Evolutionary conservation across 257 asterid genomes (phyloP), one percentile per base, ranked within the genome.

Genomic region (Rauvolfia tetraphylla): DNA sequence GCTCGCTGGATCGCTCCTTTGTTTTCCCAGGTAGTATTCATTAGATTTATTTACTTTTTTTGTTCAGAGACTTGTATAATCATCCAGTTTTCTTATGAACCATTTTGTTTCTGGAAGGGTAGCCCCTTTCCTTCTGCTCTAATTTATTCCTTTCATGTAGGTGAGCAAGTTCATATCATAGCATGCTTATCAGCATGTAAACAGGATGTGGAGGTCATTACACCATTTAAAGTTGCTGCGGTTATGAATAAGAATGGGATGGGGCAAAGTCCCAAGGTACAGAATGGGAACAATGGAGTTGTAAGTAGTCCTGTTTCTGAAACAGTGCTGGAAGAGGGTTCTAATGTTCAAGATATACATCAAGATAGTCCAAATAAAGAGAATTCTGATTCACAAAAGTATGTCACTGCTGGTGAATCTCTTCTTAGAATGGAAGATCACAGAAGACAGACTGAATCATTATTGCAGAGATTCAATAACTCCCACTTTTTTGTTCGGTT

Each of bases 171-270:
- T 85, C 92, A 84, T 83, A 81, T 92, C 75, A 86, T 92, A 78
- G 97, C 89, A 80, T 91, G 98, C 83, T 87, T 91, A 85, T 92
- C 98, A 53, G 96, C 97, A 41, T 90, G 68, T 86, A 95, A 92
- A 87, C 92, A 91, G 83, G 98, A 95, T 74, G 88, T 87, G 63
- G 98, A 95, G 91, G 85, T 95, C 78, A 95, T 95, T 61, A 92
- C 99, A 29, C 99, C 99, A 56, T 95, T 95, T 87, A 92, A 91
- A 84, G 96, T 95, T 81, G 99, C 99, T 29, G 99, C 95, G 20
- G 87, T 85, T 79, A 92, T 92, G 96, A 89, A 84, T 85, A 94
- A 88, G 88, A 90, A 85, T 74, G 96, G 95, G 62, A 78, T 88
- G 44, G 87, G 90, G 38, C 84, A 82, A 75, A 83, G 79, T 84